phyloP scores from a whole-genome alignment of 495 filamentous ascomycete species.

The Penicillium canescens region DNA sequence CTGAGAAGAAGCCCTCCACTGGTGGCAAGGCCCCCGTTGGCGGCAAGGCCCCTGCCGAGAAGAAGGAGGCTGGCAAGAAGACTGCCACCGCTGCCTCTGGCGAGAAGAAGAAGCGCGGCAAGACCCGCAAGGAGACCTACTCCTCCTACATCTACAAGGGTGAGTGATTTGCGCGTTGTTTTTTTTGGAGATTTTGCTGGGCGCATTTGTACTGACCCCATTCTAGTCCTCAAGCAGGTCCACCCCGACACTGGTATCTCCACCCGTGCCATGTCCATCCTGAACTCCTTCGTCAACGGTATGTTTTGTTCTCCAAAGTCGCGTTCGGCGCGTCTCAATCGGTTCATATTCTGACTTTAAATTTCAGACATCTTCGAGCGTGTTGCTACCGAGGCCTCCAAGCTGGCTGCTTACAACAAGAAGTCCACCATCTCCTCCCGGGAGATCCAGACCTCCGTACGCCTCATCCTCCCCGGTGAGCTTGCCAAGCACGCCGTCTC shows the following conservation, averaged over 20 bases:
- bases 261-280: constrained; percentile 98
- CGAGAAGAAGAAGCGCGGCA: constrained; percentile 99
- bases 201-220: constrained; percentile 30
- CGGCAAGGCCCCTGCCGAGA: constrained; percentile 84
- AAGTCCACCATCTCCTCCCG: constrained; percentile 99
- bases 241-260: constrained; percentile 99
- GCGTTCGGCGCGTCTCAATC: constrained; percentile 4
- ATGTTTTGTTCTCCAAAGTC: constrained; percentile 36
- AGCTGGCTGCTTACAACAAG: constrained; percentile 99
- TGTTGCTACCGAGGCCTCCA: constrained; percentile 96
- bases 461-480: constrained; percentile 96
- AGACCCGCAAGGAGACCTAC: constrained; percentile 99
- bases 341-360: constrained; percentile 9
- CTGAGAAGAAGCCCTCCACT: constrained; percentile 94
- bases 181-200: neutral
- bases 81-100: constrained; percentile 79
- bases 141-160: constrained; percentile 99
- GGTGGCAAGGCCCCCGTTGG: constrained; percentile 93
- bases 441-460: constrained; percentile 99
- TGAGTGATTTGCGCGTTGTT: constrained; percentile 42
- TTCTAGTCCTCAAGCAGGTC: constrained; percentile 96
- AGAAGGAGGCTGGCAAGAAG: constrained; percentile 99
- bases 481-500: constrained; percentile 99
- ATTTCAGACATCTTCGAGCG: constrained; percentile 97
- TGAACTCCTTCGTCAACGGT: constrained; percentile 99